Evolutionary conservation across 2,329 filamentous ascomycete species (phyloP), one percentile per base, ranked within the genome.

Genomic region (Blastomyces percursus): DNA sequence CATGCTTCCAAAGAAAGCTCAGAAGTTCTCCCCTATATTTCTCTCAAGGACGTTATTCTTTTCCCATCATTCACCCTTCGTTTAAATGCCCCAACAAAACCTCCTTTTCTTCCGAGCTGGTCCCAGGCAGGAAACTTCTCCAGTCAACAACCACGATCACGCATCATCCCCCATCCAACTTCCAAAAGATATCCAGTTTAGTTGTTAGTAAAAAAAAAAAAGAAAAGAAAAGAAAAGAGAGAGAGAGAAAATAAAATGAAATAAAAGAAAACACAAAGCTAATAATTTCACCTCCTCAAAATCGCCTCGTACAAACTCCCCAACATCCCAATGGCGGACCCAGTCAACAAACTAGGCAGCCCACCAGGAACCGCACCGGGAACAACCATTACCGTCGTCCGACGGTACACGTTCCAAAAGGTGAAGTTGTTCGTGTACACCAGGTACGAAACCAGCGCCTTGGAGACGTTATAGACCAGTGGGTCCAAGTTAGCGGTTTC

Each of bases 391-490:
- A 79, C 68, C 7, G 75, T 72, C 58, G 67, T 68, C 30, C 67
- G 63, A 65, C 70, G 73, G 66, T 72, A 78, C 11, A 76, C 32
- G 21, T 72, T 70, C 67, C 70, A 74, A 63, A 77, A 74, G 32
- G 68, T 71, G 66, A 76, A 76, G 24, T 72, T 69, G 9, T 74
- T 85, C 11, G 82, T 84, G 72, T 92, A 96, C 21, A 96, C 86
- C 42, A 93, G 82, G 74, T 89, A 96, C 8, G 89, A 86, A 64
- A 92, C 76, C 61, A 97, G 73, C 0, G 88, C 92, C 79, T 96
- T 96, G 69, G 85, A 85, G 63, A 97, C 86, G 78, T 92, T 96
- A 78, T 95, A 99, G 27, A 87, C 89, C 71, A 97, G 78, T 3
- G 92, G 92, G 73, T 99, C 94, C 66, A 93, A 85, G 51, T 66